Evolutionary conservation across 1,284 basidiomycete species (phyloP).

Genomic region (Rhodotorula glutinis): DNA sequence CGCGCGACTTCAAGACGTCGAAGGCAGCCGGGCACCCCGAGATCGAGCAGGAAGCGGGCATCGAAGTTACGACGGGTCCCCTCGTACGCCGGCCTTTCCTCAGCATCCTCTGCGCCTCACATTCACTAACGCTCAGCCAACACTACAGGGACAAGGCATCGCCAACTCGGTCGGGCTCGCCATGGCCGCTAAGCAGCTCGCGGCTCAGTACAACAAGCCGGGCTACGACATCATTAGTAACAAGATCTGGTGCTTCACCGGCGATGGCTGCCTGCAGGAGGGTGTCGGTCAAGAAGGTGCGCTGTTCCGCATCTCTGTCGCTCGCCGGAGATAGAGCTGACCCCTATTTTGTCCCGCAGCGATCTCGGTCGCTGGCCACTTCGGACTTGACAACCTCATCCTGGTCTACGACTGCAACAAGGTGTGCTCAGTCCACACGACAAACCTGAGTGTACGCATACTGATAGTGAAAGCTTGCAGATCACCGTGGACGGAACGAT

Average conservation of each 20-base stretch:
- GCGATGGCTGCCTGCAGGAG: constrained; percentile 95
- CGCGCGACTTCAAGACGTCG: constrained; percentile 81
- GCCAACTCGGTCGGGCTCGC: constrained; percentile 89
- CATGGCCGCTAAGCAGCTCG: constrained; percentile 86
- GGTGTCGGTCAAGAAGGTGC: constrained; percentile 87
- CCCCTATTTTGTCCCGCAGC: constrained; percentile 60
- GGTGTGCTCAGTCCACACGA: background rate
- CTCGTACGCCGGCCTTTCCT: constrained; percentile 53
- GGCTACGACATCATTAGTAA: constrained; percentile 81
- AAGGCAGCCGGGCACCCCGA: constrained; percentile 58
- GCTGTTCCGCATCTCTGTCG: constrained; percentile 48
- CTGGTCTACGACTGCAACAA: constrained; percentile 86
- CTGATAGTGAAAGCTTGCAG: constrained; percentile 49
- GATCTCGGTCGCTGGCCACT: constrained; percentile 82
- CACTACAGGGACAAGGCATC: constrained; percentile 69
- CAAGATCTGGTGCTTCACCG: constrained; percentile 74
- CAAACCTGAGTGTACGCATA: background rate
- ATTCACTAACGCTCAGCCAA: no score
- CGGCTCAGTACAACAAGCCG: constrained; percentile 82
- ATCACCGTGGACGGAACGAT: constrained; percentile 96
- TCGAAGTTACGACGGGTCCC: constrained; percentile 95
- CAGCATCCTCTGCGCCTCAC: background rate
- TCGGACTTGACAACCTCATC: constrained; percentile 88
- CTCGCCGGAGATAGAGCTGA: background rate
- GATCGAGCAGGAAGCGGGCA: constrained; percentile 78